Evolutionary conservation across 1,284 basidiomycete genomes (phyloP).

Genomic region (Ceratobasidium sp.): DNA sequence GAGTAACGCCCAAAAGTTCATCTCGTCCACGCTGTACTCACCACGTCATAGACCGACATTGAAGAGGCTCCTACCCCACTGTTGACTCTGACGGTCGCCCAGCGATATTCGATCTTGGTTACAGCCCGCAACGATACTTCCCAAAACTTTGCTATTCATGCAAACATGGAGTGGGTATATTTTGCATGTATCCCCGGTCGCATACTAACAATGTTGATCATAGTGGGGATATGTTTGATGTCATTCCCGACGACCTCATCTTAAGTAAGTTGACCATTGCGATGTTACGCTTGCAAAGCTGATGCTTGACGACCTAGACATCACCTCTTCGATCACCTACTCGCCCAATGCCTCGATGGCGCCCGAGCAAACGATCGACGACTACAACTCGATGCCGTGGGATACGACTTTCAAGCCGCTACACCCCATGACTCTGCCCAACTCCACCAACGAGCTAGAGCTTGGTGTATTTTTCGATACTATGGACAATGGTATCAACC

Average conservation of each 20-base stretch:
- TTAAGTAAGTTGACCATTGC: slow-evolving; percentile 67
- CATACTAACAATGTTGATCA: slow-evolving; percentile 19
- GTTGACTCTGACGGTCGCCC: slow-evolving; percentile 83
- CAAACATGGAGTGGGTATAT: slow-evolving; percentile 79
- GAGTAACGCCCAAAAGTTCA: slow-evolving; percentile 53
- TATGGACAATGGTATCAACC: slow-evolving; percentile 83
- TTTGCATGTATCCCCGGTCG: background rate
- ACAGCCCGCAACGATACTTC: slow-evolving; percentile 87
- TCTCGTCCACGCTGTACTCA: background rate
- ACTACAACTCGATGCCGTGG: slow-evolving; percentile 72
- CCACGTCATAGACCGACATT: slow-evolving; percentile 72
- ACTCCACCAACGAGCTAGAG: slow-evolving; percentile 58
- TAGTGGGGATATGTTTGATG: slow-evolving; percentile 82
- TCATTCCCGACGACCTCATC: slow-evolving; percentile 73
- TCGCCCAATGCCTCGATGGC: slow-evolving; percentile 63
- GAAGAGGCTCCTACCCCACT: slow-evolving; percentile 77
- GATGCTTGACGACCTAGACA: slow-evolving; percentile 60
- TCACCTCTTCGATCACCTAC: slow-evolving; percentile 83
- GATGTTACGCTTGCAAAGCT: slow-evolving; percentile 52
- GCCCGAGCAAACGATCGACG: slow-evolving; percentile 65
- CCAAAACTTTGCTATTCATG: slow-evolving; percentile 89
- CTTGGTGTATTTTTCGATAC: slow-evolving; percentile 71
- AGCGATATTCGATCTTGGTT: slow-evolving; percentile 94
- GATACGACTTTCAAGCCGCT: slow-evolving; percentile 67
- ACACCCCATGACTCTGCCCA: slow-evolving; percentile 65